These are phyloP conservation scores for Thelephora terrestris DNA, from an alignment of 1,284 basidiomycete species.

Conservation along the genomic window DNA sequence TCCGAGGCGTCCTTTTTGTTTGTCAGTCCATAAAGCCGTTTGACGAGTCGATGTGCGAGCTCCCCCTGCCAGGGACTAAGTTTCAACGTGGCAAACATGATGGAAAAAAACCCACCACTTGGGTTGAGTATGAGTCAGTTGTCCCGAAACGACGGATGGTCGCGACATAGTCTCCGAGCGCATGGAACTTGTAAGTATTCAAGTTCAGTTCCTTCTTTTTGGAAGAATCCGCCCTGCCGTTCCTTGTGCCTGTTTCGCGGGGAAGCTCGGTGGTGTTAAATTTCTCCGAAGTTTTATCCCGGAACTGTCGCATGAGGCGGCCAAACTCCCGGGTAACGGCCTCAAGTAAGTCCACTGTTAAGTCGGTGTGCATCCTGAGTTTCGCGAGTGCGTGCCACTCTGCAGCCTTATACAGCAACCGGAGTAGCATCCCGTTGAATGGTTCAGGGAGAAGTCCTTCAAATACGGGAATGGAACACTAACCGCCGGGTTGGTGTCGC, in stretches of 20 bases:
- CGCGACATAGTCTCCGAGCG: constrained; percentile 11
- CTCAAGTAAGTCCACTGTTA: constrained; percentile 14
- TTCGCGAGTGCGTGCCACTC: constrained; percentile 26
- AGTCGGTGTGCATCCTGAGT: constrained; percentile 22
- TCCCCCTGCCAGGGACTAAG: constrained; percentile 11
- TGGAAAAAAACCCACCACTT: constrained; percentile 15
- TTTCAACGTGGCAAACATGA: not conserved
- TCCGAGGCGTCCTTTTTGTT: constrained; percentile 10
- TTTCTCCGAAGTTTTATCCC: constrained; percentile 5
- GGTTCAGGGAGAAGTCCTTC: constrained; percentile 22
- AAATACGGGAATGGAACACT: constrained; percentile 23
- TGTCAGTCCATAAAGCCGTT: constrained; percentile 8
- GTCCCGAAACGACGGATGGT: constrained; percentile 15
- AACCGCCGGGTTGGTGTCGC: too few relatives aligned
- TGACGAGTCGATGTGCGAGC: constrained; percentile 11
- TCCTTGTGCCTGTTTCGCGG: constrained; percentile 10
- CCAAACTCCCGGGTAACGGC: constrained; percentile 14
- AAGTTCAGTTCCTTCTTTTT: constrained; percentile 9
- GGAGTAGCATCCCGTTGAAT: constrained; percentile 13
- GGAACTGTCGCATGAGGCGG: constrained; percentile 12
- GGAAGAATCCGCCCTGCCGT: too few relatives aligned
- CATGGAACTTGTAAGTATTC: constrained; percentile 13
- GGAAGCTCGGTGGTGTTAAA: constrained; percentile 13
- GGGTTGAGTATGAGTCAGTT: constrained; percentile 19
- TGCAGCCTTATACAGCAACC: constrained; percentile 14